These are phyloP conservation scores for Alopecurus myosuroides DNA, from an alignment of 176 grass and related monocot species.

Conservation along the genomic window DNA sequence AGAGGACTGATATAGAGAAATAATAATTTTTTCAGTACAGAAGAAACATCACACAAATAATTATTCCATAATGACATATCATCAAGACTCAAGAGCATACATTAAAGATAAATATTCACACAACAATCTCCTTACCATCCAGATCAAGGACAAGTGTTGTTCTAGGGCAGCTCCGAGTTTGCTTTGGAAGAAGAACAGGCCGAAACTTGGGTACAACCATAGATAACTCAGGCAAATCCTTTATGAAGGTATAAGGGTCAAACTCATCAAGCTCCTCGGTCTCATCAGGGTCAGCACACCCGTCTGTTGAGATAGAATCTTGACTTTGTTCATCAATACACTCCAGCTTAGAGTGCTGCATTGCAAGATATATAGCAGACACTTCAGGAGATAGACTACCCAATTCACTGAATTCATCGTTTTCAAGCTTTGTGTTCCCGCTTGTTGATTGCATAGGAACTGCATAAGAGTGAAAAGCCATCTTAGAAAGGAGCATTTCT, in stretches of 20 bases:
- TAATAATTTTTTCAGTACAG: background rate
- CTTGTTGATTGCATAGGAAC: slow-evolving; percentile 24
- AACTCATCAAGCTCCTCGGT: slow-evolving; percentile 62
- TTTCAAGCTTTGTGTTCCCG: slow-evolving; percentile 31
- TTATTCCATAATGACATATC: background rate
- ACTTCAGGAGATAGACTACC: slow-evolving; percentile 83
- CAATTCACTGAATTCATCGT: slow-evolving; percentile 69
- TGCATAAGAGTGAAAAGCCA: background rate
- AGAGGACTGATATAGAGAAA: background rate
- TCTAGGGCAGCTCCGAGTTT: slow-evolving; percentile 88
- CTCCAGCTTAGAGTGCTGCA: slow-evolving; percentile 74
- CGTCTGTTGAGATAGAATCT: slow-evolving; percentile 63
- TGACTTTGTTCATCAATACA: slow-evolving; percentile 86
- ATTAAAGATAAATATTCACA: background rate
- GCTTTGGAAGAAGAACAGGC: slow-evolving; percentile 84
- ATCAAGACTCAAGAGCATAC: background rate
- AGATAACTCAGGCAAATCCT: slow-evolving; percentile 80
- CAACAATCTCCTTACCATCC: slow-evolving; percentile 57
- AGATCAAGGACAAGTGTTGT: slow-evolving; percentile 88
- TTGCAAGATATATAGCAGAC: slow-evolving; percentile 66
- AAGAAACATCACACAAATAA: background rate
- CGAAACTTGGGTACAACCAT: slow-evolving; percentile 86
- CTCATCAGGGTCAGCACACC: slow-evolving; percentile 52
- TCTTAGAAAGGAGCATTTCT: background rate
- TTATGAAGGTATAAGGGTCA: slow-evolving; percentile 78